Conservation (phyloP, 2,329 filamentous ascomycete species). For the Beauveria sp. region DNA sequence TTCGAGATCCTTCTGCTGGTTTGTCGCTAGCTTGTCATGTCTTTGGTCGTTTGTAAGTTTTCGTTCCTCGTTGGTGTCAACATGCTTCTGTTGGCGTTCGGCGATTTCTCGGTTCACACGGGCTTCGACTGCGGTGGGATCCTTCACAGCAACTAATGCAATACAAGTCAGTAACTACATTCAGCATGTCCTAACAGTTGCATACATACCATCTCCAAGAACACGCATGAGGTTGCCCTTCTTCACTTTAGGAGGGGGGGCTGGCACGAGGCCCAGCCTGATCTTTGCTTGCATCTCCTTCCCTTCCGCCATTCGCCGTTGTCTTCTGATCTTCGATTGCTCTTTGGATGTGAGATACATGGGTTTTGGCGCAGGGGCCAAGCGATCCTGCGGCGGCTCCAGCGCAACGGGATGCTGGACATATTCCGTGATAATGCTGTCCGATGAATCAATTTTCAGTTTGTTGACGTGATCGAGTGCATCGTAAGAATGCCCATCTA, state of each 20-base stretch:
- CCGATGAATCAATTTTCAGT: slow-evolving; percentile 67
- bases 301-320: slow-evolving; percentile 83
- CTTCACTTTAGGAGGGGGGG: slow-evolving; percentile 92
- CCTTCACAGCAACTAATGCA: slow-evolving; percentile 60
- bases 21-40: slow-evolving; percentile 70
- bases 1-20: slow-evolving; percentile 81
- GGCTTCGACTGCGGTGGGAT: slow-evolving; percentile 93
- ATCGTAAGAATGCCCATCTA: slow-evolving; percentile 68
- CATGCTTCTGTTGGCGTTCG: slow-evolving; percentile 72
- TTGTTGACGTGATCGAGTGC: slow-evolving; percentile 56
- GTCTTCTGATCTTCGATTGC: slow-evolving; percentile 81
- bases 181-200: not conserved
- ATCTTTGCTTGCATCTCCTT: slow-evolving; percentile 98
- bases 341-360: slow-evolving; percentile 91
- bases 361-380: slow-evolving; percentile 69
- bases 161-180: slow-evolving; percentile 15
- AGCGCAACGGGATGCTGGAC: slow-evolving; percentile 89
- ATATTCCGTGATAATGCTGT: slow-evolving; percentile 83
- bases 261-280: slow-evolving; percentile 78
- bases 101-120: slow-evolving; percentile 89
- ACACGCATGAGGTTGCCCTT: slow-evolving; percentile 97
- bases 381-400: slow-evolving; percentile 84
- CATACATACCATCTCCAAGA: slow-evolving; percentile 63
- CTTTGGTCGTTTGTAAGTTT: slow-evolving; percentile 84
- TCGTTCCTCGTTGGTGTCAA: slow-evolving; percentile 71